Base-by-base conservation (phyloP, 2,329 filamentous ascomycete genomes). In the Aspergillus intermedius region DNA sequence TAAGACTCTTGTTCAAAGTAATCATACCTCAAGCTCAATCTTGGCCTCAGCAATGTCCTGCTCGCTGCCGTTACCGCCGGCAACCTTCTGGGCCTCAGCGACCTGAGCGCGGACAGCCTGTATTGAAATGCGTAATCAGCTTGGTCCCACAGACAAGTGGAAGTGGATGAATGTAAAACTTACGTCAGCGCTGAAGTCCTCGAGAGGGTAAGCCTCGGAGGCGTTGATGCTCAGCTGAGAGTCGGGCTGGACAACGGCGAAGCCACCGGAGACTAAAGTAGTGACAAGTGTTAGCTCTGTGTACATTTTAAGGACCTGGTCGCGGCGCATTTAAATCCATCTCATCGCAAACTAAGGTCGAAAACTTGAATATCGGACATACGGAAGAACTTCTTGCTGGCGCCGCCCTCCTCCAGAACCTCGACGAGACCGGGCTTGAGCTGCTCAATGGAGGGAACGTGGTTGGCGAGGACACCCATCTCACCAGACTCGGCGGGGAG, bases 381-480 rank as follows among this genome's bases (percentile, higher is more conserved):
- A 95, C 91, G 82, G 86, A 98, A 98, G 80, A 93, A 98, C 77
- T 94, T 88, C 84, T 98, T 98, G 87, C 72, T 85, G 59, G 71
- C 69, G 68, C 89, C 88, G 68, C 77, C 82, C 82, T 98, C 93
- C 80, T 97, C 91, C 61, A 97, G 83, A 68, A 98, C 81, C 80
- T 97, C 91, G 61, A 98, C 81, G 61, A 97, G 77, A 67, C 93
- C 93, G 54, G 93, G 91, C 83, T 94, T 95, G 74, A 98, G 81
- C 81, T 98, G 93, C 81, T 98, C 93, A 69, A 98, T 97, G 54
- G 91, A 90, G 58, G 93, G 91, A 66, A 98, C 93, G 83, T 98
- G 93, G 81, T 93, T 94, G 72, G 93, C 93, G 70, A 98, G 87
- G 65, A 98, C 86, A 87, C 93, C 93, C 93, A 98, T 98, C 66